Evolutionary conservation across 768 basidiomycete genomes (phyloP).

Genomic region (Cyclocybe cylindracea): DNA sequence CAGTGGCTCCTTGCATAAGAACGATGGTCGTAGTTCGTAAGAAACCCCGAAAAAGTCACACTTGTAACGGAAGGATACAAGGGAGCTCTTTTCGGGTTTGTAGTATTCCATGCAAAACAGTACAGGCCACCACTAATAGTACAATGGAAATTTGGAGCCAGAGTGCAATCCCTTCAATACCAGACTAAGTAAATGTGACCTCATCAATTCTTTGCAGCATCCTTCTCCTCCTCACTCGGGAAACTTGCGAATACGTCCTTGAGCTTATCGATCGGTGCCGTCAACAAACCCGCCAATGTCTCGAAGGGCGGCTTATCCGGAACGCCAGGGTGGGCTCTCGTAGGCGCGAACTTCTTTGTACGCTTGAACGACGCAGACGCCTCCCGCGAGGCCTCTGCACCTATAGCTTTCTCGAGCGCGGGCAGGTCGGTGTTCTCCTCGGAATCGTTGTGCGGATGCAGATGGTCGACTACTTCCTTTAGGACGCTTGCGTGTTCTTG

Average conservation of each 20-base stretch:
- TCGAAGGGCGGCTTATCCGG: slow-evolving; percentile 64
- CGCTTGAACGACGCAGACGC: slow-evolving; percentile 49
- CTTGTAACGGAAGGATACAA: too few relatives aligned
- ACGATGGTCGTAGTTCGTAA: too few relatives aligned
- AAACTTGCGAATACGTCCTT: slow-evolving; percentile 57
- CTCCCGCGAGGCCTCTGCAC: slow-evolving; percentile 39
- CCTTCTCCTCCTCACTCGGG: slow-evolving; percentile 55
- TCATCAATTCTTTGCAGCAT: slow-evolving; percentile 15
- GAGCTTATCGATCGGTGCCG: slow-evolving; percentile 59
- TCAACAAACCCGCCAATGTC: slow-evolving; percentile 55
- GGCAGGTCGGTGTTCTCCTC: slow-evolving; percentile 63
- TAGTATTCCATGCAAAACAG: too few relatives aligned
- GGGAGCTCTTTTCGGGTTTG: too few relatives aligned
- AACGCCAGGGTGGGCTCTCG: slow-evolving; percentile 31
- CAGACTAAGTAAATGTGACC: background rate
- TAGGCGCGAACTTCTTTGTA: slow-evolving; percentile 66
- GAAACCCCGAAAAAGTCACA: too few relatives aligned
- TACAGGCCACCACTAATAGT: too few relatives aligned
- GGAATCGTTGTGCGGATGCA: slow-evolving; percentile 55
- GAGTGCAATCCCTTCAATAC: too few relatives aligned
- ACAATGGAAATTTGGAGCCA: too few relatives aligned
- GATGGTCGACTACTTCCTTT: slow-evolving; percentile 44
- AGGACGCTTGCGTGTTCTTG: slow-evolving; percentile 43
- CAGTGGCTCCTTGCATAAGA: too few relatives aligned
- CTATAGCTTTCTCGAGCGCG: slow-evolving; percentile 47